Evolutionary conservation across 495 filamentous ascomycete species (phyloP).

Genomic region (Cercophora newfieldiana): DNA sequence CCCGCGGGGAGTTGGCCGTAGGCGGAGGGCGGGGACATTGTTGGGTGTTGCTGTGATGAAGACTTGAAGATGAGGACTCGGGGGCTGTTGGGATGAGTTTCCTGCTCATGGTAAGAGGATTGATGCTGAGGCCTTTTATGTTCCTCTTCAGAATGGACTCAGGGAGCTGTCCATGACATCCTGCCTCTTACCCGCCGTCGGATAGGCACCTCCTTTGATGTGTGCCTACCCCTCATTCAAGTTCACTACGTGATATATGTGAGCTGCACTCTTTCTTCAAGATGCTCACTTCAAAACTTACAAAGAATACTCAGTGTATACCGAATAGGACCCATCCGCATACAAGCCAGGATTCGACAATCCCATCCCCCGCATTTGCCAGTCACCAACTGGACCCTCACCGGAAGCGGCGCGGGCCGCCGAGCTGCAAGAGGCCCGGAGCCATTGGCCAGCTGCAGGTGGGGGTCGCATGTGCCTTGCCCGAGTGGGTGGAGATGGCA

Average conservation of each 20-base stretch:
- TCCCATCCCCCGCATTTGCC: background rate
- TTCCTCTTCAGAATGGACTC: background rate
- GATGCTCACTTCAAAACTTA: background rate
- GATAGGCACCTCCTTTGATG: background rate
- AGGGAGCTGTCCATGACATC: background rate
- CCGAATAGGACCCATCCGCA: background rate
- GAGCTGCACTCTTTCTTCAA: background rate
- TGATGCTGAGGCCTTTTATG: background rate
- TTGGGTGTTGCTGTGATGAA: background rate
- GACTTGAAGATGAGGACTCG: background rate
- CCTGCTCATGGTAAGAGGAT: too few species aligned
- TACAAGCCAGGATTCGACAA: background rate
- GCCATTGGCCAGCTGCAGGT: background rate
- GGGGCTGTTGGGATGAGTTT: too few species aligned
- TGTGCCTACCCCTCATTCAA: background rate
- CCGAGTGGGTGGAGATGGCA: background rate
- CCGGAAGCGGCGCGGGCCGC: background rate
- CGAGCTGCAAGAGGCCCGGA: background rate
- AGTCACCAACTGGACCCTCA: background rate
- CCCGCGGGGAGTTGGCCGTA: slow-evolving; percentile 13
- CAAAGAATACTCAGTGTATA: background rate
- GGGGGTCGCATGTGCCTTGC: background rate
- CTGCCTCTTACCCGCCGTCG: background rate
- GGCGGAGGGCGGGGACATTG: background rate
- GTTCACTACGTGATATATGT: background rate